A percentile compares a stretch with the other conserved stretches of the same genome.
Evolutionary conservation across 75 land plant genomes (phyloP).

Genomic region (Cryptomeria japonica): DNA sequence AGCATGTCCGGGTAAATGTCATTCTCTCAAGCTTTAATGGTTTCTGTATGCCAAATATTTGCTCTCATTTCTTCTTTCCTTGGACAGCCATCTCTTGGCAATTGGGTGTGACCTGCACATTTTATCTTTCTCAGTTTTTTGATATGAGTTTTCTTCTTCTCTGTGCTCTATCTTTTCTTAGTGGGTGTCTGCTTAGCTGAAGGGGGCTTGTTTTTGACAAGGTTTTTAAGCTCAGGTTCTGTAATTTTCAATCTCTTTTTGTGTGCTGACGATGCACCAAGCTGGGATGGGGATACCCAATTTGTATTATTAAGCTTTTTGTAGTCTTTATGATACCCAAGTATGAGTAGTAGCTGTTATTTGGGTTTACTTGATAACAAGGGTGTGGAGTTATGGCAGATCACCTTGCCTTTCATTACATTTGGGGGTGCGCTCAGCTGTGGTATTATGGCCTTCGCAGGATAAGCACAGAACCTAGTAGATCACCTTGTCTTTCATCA

Average conservation of each 20-base stretch:
- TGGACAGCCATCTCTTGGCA: background rate
- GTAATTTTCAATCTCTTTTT: background rate
- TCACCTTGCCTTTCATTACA: background rate
- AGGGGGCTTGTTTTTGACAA: background rate
- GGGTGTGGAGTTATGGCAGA: background rate
- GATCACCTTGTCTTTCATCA: background rate
- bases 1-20: slow-evolving; percentile 21
- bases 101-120: background rate
- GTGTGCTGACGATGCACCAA: background rate
- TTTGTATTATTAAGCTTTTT: background rate
- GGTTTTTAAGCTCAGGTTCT: background rate
- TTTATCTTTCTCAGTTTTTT: no score
- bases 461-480: background rate
- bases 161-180: background rate
- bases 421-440: background rate
- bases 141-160: background rate
- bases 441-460: background rate
- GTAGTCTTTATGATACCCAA: background rate
- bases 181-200: background rate
- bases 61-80: background rate
- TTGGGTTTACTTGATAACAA: background rate
- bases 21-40: background rate
- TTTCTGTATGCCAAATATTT: background rate
- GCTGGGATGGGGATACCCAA: background rate
- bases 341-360: background rate